A percentile compares a stretch with the other conserved stretches of the same genome.
These are phyloP conservation scores for Penicillium odoratum DNA, from an alignment of 495 filamentous ascomycete species.

Conservation along the genomic window DNA sequence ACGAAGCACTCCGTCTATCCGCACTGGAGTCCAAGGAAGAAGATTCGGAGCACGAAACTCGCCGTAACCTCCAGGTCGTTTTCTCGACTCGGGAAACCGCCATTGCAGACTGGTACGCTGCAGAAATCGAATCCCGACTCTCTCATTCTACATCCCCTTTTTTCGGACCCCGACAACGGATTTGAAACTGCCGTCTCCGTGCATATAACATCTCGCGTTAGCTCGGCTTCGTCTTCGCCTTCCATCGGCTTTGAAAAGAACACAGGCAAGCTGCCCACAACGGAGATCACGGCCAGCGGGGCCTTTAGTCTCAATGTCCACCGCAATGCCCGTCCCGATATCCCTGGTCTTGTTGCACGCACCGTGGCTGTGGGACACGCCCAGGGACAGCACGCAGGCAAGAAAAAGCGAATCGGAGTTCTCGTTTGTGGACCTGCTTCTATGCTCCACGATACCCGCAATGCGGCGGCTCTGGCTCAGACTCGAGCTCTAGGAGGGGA, in stretches of 20 bases:
- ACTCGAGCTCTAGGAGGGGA: slow-evolving; percentile 35
- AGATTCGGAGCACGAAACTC: slow-evolving; percentile 8
- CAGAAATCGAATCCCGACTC: slow-evolving; percentile 30
- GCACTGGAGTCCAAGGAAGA: background rate
- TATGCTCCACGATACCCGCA: slow-evolving; percentile 50
- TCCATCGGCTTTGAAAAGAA: slow-evolving; percentile 15
- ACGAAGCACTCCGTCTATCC: slow-evolving; percentile 27
- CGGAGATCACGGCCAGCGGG: slow-evolving; percentile 21
- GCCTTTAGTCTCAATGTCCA: slow-evolving; percentile 23
- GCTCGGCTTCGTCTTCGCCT: slow-evolving; percentile 10
- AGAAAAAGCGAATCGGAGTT: slow-evolving; percentile 39
- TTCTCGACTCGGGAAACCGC: slow-evolving; percentile 28
- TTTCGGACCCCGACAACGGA: slow-evolving; percentile 14
- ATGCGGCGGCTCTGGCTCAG: slow-evolving; percentile 51
- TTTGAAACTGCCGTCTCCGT: slow-evolving; percentile 38
- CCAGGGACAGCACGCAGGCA: slow-evolving; percentile 12
- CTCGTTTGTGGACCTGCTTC: slow-evolving; percentile 52
- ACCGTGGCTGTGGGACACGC: slow-evolving; percentile 22
- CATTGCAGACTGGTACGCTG: slow-evolving; percentile 30
- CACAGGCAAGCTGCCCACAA: slow-evolving; percentile 6
- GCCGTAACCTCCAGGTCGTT: slow-evolving; percentile 28
- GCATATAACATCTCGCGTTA: slow-evolving; percentile 24
- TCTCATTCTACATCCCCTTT: slow-evolving; percentile 18
- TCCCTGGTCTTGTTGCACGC: slow-evolving; percentile 33
- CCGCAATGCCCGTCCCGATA: slow-evolving; percentile 37